Evolutionary conservation across 805 yeast genomes (phyloP).

Genomic region (Metschnikowia hibisci): DNA sequence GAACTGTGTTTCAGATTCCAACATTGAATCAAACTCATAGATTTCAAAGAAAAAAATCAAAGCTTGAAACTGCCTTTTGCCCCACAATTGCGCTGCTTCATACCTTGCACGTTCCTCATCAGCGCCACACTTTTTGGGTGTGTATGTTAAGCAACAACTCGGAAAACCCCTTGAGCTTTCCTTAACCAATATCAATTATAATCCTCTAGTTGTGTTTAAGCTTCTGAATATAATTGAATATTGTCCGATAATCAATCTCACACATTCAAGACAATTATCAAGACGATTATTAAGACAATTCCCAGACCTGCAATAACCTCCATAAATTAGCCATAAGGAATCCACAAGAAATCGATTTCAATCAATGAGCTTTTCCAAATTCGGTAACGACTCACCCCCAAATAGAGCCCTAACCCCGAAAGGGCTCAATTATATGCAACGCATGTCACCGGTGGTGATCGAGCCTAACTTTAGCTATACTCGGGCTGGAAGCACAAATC

Average conservation of each 20-base stretch:
- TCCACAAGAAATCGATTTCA: no score
- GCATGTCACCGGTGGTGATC: conserved; percentile 20
- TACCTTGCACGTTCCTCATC: neutral
- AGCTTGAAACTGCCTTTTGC: neutral
- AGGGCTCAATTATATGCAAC: conserved; percentile 15
- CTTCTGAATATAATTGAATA: no score
- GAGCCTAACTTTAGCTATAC: conserved; percentile 22
- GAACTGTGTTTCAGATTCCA: no score
- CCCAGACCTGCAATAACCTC: no score
- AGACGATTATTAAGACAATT: no score
- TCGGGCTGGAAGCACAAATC: conserved; percentile 5
- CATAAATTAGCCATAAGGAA: no score
- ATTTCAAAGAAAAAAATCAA: neutral
- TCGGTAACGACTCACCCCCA: conserved; percentile 14
- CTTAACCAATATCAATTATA: no score
- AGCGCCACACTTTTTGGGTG: conserved; percentile 4
- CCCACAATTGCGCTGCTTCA: neutral
- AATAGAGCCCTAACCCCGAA: conserved; percentile 10
- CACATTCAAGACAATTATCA: no score
- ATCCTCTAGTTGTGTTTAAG: no score
- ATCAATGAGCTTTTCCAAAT: conserved; percentile 14
- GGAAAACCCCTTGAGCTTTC: neutral
- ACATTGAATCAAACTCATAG: neutral
- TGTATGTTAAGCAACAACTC: neutral
- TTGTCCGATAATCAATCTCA: no score